A percentile compares a stretch with the other conserved stretches of the same genome.
phyloP scores from a whole-genome alignment of 2,329 filamentous ascomycete species.

The Fusarium nelsonii region DNA sequence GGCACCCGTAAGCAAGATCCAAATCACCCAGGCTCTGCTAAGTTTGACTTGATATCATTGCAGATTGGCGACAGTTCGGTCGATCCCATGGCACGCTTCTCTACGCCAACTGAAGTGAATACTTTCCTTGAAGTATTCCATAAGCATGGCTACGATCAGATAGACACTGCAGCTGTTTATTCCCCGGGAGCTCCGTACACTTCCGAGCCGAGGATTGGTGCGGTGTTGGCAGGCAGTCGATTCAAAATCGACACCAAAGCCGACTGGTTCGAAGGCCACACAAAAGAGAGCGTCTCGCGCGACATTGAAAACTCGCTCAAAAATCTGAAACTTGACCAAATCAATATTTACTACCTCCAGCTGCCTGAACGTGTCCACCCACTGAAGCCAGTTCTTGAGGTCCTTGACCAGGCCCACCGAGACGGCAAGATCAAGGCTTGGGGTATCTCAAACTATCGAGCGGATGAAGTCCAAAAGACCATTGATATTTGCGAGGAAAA shows the following conservation, averaged over 20 bases:
- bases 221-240: conserved; percentile 43
- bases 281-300: conserved; percentile 44
- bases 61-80: conserved; percentile 43
- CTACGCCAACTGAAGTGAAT: conserved; percentile 47
- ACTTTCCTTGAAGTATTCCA: conserved; percentile 35
- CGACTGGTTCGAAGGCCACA: conserved; percentile 47
- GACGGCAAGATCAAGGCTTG: conserved; percentile 60
- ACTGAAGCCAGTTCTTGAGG: conserved; percentile 56
- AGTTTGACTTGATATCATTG: not conserved
- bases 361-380: conserved; percentile 56
- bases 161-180: conserved; percentile 54
- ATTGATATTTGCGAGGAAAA: conserved; percentile 58
- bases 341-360: conserved; percentile 42
- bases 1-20: conserved; percentile 18
- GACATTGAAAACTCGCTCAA: conserved; percentile 52
- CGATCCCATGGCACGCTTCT: conserved; percentile 44
- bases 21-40: accelerated
- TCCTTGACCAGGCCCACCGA: conserved; percentile 56
- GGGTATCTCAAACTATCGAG: conserved; percentile 61
- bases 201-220: conserved; percentile 51
- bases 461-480: conserved; percentile 59
- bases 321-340: conserved; percentile 42
- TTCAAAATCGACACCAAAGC: conserved; percentile 56
- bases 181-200: conserved; percentile 43
- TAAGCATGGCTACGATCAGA: conserved; percentile 45